Conservation (phyloP, 768 basidiomycete species). For the Chalciporus chontae region DNA sequence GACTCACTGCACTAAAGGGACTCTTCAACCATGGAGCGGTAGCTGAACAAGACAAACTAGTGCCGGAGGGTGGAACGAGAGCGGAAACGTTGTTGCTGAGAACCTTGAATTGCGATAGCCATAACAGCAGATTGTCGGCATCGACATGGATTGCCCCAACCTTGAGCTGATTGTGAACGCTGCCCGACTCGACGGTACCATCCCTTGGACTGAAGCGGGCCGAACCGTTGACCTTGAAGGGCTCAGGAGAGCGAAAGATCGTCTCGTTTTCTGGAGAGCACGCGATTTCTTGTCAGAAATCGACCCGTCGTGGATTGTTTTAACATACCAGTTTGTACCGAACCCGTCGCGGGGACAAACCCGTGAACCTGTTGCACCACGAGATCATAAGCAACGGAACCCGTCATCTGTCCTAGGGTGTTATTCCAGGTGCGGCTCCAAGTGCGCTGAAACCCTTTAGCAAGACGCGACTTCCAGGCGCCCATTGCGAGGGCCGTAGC, state of each 20-base stretch:
- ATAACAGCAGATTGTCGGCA: conserved; percentile 36
- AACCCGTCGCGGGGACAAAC: conserved; percentile 28
- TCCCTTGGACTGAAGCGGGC: conserved; percentile 57
- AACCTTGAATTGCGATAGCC: conserved; percentile 11
- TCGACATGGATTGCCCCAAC: conserved; percentile 47
- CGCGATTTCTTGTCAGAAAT: conserved; percentile 1
- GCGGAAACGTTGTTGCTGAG: conserved; percentile 2
- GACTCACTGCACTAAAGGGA: conserved; percentile 25
- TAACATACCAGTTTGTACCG: conserved; percentile 29
- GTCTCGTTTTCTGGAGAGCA: conserved; percentile 26
- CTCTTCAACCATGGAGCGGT: conserved; percentile 28
- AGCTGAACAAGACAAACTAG: conserved; percentile 3
- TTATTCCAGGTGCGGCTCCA: conserved; percentile 69
- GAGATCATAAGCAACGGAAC: conserved; percentile 50
- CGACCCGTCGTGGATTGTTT: neutral
- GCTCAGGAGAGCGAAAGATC: conserved; percentile 47
- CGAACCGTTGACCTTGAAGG: conserved; percentile 43
- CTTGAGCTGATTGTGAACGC: conserved; percentile 43
- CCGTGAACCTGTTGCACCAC: conserved; percentile 47
- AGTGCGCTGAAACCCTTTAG: conserved; percentile 57
- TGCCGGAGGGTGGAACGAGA: neutral
- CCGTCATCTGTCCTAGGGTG: conserved; percentile 63
- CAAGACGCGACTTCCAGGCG: conserved; percentile 62
- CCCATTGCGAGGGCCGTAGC: conserved; percentile 46
- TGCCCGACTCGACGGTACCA: conserved; percentile 50